Conservation (phyloP, 805 yeast species). For the Metschnikowia reukaufii region DNA sequence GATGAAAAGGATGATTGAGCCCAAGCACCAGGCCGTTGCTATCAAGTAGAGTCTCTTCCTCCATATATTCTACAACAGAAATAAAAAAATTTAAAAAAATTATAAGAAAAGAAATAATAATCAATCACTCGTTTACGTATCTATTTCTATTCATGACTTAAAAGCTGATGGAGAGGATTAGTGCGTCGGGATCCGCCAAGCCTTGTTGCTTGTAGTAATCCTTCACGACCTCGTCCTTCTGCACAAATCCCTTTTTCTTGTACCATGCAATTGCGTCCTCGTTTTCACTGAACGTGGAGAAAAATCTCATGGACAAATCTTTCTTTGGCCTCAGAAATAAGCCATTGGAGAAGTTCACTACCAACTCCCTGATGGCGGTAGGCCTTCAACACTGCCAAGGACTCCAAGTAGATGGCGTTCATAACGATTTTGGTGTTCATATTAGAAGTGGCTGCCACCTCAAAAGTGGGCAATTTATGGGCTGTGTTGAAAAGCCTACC, state of each 20-base stretch:
- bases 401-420: slow-evolving; percentile 60
- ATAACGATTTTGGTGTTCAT: slow-evolving; percentile 38
- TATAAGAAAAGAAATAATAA: too few relatives aligned
- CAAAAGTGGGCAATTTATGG: slow-evolving; percentile 35
- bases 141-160: slow-evolving; percentile 12
- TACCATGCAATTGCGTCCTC: slow-evolving; percentile 51
- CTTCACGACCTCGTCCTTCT: slow-evolving; percentile 33
- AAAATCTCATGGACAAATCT: slow-evolving; percentile 53
- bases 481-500: slow-evolving; percentile 50
- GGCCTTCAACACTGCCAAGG: slow-evolving; percentile 63
- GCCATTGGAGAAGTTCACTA: slow-evolving; percentile 51
- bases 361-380: slow-evolving; percentile 69
- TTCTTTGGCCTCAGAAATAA: slow-evolving; percentile 55
- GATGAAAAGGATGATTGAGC: slow-evolving; percentile 34
- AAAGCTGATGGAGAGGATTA: slow-evolving; percentile 32
- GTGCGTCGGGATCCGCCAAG: slow-evolving; percentile 50
- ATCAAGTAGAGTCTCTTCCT: slow-evolving; percentile 1
- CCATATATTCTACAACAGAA: not conserved
- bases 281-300: slow-evolving; percentile 53
- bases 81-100: too few relatives aligned
- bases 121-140: not conserved
- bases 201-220: slow-evolving; percentile 51
- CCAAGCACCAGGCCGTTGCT: slow-evolving; percentile 22
- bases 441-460: slow-evolving; percentile 23
- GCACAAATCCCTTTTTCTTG: slow-evolving; percentile 46